Evolutionary conservation across 176 grass and related monocot genomes (phyloP), one percentile per base, ranked within the genome.

Genomic region (Paspalum notatum): DNA sequence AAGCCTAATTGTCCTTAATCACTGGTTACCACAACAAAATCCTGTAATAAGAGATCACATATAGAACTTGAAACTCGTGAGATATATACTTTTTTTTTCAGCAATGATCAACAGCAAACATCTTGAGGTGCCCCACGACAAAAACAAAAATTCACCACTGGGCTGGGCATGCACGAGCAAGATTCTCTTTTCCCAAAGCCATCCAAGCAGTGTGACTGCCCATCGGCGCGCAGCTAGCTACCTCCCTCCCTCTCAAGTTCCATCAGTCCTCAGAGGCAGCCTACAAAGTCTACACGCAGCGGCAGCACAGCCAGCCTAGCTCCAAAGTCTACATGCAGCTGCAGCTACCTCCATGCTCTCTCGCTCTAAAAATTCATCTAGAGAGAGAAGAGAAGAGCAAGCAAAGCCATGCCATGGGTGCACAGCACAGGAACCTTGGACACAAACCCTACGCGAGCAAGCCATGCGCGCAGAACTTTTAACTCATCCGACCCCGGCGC

Each of bases 401-500:
- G 38, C 68, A 71, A 49, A 68, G 41, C 51, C 15, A 68, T 41
- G 72, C n/a, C n/a, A 69, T 52, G 11, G 22, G 17, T 17, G 11
- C n/a, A 61, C 12, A 54, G 5, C 76, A 89, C 73, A 80, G 55
- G 39, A 83, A 85, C 83, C 69, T 91, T 86, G 65, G 85, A 88
- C 75, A 76, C 72, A 91, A 91, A 82, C 89, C 88, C 92, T 89
- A 91, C 77, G 75, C 84, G 67, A 77, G 75, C 72, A 24, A 56
- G 52, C 37, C 80, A 82, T 42, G 47, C 40, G 53, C 79, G 50
- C 66, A 77, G 22, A 72, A 73, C 74, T 85, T 85, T 88, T 88
- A 74, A 74, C 83, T 73, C 86, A 37, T 78, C 86, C 8, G 81
- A 83, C 81, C 86, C 86, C 75, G 60, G 59, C 32, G 40, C 66